Evolutionary conservation across 23 red algal genomes (phyloP).

Genomic region (Gracilaria gracilis): DNA sequence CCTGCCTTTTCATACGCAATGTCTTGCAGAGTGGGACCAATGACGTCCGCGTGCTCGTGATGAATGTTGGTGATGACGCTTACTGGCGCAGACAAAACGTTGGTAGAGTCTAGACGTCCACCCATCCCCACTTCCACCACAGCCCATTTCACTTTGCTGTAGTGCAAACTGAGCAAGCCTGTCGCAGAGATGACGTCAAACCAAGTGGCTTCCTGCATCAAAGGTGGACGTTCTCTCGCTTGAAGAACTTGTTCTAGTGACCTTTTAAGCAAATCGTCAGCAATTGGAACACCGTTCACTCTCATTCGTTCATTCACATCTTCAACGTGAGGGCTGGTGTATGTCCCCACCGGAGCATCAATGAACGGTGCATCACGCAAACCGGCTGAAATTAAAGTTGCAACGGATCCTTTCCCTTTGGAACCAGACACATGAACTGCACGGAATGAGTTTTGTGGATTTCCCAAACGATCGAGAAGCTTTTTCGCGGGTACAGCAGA

Average conservation of each 20-base stretch:
- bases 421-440: slow-evolving; percentile 94
- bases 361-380: slow-evolving; percentile 47
- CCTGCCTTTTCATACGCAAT: slow-evolving; percentile 98
- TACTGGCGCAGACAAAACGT: slow-evolving; percentile 77
- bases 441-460: slow-evolving; percentile 68
- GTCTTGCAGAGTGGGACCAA: slow-evolving; percentile 85
- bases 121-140: slow-evolving; percentile 96
- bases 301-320: slow-evolving; percentile 91
- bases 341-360: slow-evolving; percentile 64
- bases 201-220: slow-evolving; percentile 76
- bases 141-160: slow-evolving; percentile 77
- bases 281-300: slow-evolving; percentile 74
- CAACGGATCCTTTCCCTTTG: slow-evolving; percentile 96
- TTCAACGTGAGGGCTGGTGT: slow-evolving; percentile 95
- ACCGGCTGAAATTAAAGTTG: slow-evolving; percentile 69
- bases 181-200: slow-evolving; percentile 91
- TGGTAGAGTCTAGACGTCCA: slow-evolving; percentile 91
- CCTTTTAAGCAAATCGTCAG: slow-evolving; percentile 81
- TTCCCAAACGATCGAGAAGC: slow-evolving; percentile 76
- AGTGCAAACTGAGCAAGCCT: slow-evolving; percentile 73
- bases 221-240: slow-evolving; percentile 2
- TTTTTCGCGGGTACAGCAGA: slow-evolving; percentile 47
- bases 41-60: slow-evolving; percentile 93
- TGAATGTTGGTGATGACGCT: slow-evolving; percentile 90
- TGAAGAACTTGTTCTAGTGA: slow-evolving; percentile 70